These are phyloP conservation scores for Verticillium tricorpus DNA, from an alignment of 2,329 filamentous ascomycete genomes.

Conservation along the genomic window DNA sequence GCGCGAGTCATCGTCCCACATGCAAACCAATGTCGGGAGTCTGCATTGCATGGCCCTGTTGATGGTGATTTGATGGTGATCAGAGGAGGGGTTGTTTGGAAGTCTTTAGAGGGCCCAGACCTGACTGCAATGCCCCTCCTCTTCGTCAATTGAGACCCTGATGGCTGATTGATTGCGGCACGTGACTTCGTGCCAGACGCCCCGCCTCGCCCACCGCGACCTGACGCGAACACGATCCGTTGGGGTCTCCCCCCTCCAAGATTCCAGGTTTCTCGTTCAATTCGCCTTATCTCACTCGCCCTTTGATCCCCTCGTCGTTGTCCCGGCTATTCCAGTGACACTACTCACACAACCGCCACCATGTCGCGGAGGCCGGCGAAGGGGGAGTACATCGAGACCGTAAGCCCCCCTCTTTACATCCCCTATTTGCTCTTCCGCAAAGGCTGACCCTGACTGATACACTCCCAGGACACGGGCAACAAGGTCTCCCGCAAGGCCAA, in stretches of 20 bases:
- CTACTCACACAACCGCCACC: slow-evolving; percentile 17
- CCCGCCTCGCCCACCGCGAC: background rate
- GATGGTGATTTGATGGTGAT: no score
- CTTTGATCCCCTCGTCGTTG: background rate
- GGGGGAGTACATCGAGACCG: slow-evolving; percentile 96
- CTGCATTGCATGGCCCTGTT: no score
- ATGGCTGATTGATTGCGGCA: background rate
- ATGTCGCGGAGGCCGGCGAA: slow-evolving; percentile 77
- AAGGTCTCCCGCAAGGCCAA: slow-evolving; percentile 91
- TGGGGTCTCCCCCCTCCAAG: background rate
- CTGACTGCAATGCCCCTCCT: background rate
- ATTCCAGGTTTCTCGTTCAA: background rate
- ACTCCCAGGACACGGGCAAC: slow-evolving; percentile 83
- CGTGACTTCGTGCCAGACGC: background rate
- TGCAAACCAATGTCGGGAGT: no score
- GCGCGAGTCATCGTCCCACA: background rate
- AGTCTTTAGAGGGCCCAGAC: background rate
- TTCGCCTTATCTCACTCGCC: background rate
- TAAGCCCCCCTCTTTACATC: slow-evolving; percentile 34
- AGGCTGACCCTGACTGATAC: slow-evolving; percentile 4
- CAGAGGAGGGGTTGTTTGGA: background rate
- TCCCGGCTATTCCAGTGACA: background rate
- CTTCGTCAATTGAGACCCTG: background rate
- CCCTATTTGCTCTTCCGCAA: background rate
- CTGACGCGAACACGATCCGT: background rate